phyloP scores from a whole-genome alignment of 129 eudicot species.

The Ambrosia trifida region DNA sequence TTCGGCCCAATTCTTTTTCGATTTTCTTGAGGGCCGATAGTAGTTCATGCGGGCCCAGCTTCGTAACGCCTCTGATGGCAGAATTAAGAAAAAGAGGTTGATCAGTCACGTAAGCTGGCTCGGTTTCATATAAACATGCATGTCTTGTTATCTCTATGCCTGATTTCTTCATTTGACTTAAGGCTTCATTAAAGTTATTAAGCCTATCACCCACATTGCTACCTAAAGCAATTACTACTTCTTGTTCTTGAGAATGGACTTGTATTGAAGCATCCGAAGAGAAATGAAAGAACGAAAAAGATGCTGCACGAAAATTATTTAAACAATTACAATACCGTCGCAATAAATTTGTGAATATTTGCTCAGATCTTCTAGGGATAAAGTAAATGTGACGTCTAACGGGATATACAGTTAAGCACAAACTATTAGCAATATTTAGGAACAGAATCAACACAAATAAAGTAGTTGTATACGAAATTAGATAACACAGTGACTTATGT shows the following conservation, averaged over 20 bases:
- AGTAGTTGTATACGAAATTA: neutral
- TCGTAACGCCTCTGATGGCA: slow-evolving; percentile 84
- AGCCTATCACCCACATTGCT: slow-evolving; percentile 88
- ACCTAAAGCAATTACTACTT: slow-evolving; percentile 85
- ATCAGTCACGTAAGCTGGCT: slow-evolving; percentile 87
- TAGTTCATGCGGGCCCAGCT: slow-evolving; percentile 77
- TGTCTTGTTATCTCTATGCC: slow-evolving; percentile 77
- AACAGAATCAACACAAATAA: neutral
- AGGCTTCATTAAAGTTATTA: slow-evolving; percentile 74
- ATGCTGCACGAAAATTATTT: slow-evolving; percentile 37
- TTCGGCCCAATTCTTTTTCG: slow-evolving; percentile 87
- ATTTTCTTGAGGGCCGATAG: slow-evolving; percentile 66
- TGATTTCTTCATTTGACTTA: slow-evolving; percentile 62
- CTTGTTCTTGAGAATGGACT: slow-evolving; percentile 73
- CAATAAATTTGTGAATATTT: neutral
- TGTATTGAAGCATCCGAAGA: slow-evolving; percentile 48
- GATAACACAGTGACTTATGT: neutral
- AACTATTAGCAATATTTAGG: neutral
- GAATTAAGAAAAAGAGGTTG: slow-evolving; percentile 93
- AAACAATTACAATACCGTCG: slow-evolving; percentile 4
- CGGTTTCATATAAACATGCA: slow-evolving; percentile 85
- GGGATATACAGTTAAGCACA: neutral
- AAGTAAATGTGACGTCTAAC: neutral
- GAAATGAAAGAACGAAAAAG: slow-evolving; percentile 53
- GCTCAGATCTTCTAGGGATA: neutral